Evolutionary conservation across 345 rosid genomes (phyloP), one percentile per base, ranked within the genome.

Genomic region (Kernera saxatilis): DNA sequence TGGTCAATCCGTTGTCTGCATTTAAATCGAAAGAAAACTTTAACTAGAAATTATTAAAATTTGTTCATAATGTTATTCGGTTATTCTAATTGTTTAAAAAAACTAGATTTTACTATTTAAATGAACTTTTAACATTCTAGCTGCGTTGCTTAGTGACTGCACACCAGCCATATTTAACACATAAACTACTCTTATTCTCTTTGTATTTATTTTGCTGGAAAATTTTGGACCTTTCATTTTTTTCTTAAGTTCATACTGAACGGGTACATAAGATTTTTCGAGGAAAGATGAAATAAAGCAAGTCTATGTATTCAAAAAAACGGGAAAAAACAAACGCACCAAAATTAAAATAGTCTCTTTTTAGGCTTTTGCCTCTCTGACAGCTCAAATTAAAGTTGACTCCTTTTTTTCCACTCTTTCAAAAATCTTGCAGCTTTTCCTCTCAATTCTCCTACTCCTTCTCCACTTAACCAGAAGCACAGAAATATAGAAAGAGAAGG

Each of bases 361-460:
- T 37, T 25, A 27, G 32, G 21, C 49, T 77, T 58, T 85, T 79
- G 83, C 72, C 83, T 80, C 87, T 69, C 65, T 69, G 81, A 66
- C 88, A 81, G 77, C 85, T 84, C 87, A 84, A 87, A 85, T 81
- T 85, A 85, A 85, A 87, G 92, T 69, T 39, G 58, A 27, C 70
- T 72, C 77, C 62, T 64, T 55, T 56, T 41, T 46, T 36, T 69
- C 68, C 41, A 48, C 50, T 13, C 54, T 50, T 26, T 49, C 37
- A 54, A 70, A 66, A 71, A 55, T 39, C 51, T 56, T 49, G 26
- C 23, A 70, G 46, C 45, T 77, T 51, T 71, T 61, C 43, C 62
- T 69, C 39, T 45, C 8, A 68, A 44, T 13, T 22, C 62, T 22
- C 52, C 37, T 6, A 23, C n/a, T 70, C 64, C 8, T 53, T 64